phyloP scores from a whole-genome alignment of 495 filamentous ascomycete species.

The Trichoderma asperelloides region DNA sequence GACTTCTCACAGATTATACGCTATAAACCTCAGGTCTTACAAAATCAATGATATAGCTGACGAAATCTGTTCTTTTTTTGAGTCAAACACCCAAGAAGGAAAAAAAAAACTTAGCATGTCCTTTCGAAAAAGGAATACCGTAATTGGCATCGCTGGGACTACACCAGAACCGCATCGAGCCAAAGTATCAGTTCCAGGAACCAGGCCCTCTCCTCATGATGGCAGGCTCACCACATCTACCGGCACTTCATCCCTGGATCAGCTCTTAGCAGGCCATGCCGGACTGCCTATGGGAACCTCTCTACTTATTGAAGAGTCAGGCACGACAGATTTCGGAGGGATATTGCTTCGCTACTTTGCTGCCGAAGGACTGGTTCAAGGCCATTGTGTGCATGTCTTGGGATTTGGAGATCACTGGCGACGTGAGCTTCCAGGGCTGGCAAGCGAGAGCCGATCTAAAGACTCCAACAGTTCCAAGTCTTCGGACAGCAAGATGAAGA shows the following conservation, averaged over 20 bases:
- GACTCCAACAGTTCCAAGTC: constrained; percentile 16
- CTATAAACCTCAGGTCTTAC: no score
- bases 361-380: constrained; percentile 87
- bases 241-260: constrained; percentile 75
- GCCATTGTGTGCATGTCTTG: constrained; percentile 77
- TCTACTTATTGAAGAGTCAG: constrained; percentile 80
- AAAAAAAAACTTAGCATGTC: constrained; percentile 52
- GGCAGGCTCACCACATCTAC: constrained; percentile 86
- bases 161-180: constrained; percentile 21
- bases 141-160: constrained; percentile 40
- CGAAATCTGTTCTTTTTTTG: no score
- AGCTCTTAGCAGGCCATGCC: constrained; percentile 77
- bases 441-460: constrained; percentile 36
- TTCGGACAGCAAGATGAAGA: constrained; percentile 81
- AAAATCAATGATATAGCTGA: no score
- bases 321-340: constrained; percentile 89
- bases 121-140: constrained; percentile 81
- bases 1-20: no score
- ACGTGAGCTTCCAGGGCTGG: constrained; percentile 69
- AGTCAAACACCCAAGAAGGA: constrained; percentile 23
- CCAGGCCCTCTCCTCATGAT: constrained; percentile 82
- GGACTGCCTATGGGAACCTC: constrained; percentile 76
- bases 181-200: constrained; percentile 48
- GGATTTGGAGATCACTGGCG: constrained; percentile 74
- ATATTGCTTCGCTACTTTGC: constrained; percentile 81